A percentile compares a stretch with the other conserved stretches of the same genome.
These are phyloP conservation scores for Tubosaeta sp. DNA, from an alignment of 768 basidiomycete genomes.

Conservation along the genomic window DNA sequence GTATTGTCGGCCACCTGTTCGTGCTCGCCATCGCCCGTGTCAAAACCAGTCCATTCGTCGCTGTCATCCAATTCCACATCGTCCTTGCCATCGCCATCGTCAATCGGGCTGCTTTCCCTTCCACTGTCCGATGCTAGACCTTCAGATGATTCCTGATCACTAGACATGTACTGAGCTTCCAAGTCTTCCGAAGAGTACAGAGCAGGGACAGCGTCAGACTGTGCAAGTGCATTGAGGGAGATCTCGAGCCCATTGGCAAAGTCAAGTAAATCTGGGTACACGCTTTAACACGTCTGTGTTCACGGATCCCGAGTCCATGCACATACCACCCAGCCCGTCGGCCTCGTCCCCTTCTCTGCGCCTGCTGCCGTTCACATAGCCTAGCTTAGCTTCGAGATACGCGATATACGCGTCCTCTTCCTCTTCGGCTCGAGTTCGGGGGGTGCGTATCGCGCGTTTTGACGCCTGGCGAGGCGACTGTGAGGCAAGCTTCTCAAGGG, in stretches of 20 bases:
- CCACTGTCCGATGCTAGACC: conserved; percentile 1
- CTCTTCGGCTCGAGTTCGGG: conserved; percentile 42
- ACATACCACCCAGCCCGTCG: conserved; percentile 83
- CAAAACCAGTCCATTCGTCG: conserved; percentile 40
- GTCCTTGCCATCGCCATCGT: not conserved
- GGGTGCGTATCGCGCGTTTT: not conserved
- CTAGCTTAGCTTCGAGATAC: conserved; percentile 75
- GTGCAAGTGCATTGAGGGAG: not conserved
- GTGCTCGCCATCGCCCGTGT: conserved; percentile 5
- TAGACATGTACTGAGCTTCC: not conserved
- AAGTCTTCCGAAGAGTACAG: not conserved
- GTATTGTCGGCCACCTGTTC: not conserved
- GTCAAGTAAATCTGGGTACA: conserved; percentile 47
- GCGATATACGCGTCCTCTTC: conserved; percentile 86
- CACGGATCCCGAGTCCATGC: not conserved
- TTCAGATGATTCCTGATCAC: conserved; percentile 1
- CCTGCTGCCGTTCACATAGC: conserved; percentile 42
- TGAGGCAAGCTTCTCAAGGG: conserved; percentile 33
- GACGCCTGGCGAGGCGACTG: conserved; percentile 11
- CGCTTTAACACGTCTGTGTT: not conserved
- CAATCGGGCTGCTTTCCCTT: not conserved
- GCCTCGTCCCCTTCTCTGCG: conserved; percentile 49
- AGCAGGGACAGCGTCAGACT: not conserved
- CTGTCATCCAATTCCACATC: conserved; percentile 20
- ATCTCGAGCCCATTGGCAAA: conserved; percentile 36